Base-by-base conservation (phyloP, 1,284 basidiomycete genomes). In the Cutaneotrichosporon mucoides region DNA sequence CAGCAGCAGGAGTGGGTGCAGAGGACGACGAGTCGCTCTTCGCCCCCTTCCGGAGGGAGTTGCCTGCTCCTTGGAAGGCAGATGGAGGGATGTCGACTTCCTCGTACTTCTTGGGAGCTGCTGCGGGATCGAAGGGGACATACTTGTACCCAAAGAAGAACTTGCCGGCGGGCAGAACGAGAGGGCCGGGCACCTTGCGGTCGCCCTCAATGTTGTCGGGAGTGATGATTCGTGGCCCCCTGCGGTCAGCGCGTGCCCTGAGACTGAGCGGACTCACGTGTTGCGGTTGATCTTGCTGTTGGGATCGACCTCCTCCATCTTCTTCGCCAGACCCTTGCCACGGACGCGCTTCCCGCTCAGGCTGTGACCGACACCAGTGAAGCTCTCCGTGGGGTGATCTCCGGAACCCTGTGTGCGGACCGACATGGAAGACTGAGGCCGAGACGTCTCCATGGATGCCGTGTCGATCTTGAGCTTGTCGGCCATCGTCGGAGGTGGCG, bases 381-480 rank as follows among this genome's bases (percentile, higher is more conserved):
- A 98, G 62, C 88, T 91, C 76, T 97, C 93, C 84, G 90, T 90
- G 38, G 86, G 67, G 13, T 56, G 61, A 5, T 73, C 75, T 2
- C 75, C 75, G 15, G 74, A 66, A 3, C 66, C 79, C 24, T 75
- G 78, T 8, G 76, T 73, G 37, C 68, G 68, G 35, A 61, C 15
- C 2, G 62, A 64, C 48, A 66, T 47, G 3, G 66, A 68, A 2
- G 90, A 92, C 0, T 83, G 84, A 3, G 92, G 89, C 15, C 91
- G 81, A 34, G 89, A 90, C 1, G 88, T 89, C 11, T 88, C 88
- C 3, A 73, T 73, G 10, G 73, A 73, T 10, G 89, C 89, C 9
- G 88, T 86, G 72, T 99, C 92, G 63, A 99, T 98, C 75, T 93
- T 93, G 57, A 98, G 84, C 79, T 97, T 98, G 55, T 89, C 90